Evolutionary conservation across 78 protist genomes (phyloP).

Genomic region (Polysphondylium violaceum): DNA sequence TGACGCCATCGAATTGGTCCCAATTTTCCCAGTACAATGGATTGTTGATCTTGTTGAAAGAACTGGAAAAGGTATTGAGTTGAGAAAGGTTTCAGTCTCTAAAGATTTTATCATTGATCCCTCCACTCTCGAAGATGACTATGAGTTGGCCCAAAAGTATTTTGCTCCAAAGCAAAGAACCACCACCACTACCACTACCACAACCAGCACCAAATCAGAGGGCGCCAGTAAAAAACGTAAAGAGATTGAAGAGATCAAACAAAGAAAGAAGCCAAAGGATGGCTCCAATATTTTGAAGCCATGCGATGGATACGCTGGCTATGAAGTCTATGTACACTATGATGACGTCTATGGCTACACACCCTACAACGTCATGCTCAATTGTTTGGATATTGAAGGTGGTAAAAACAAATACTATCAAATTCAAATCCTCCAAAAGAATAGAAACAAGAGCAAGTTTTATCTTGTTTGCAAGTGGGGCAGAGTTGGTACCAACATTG

Average conservation of each 20-base stretch:
- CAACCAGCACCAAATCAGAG: not conserved
- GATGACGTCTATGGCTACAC: constrained; percentile 54
- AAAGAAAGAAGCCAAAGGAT: constrained; percentile 60
- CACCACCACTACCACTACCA: constrained; percentile 20
- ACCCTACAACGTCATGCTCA: constrained; percentile 75
- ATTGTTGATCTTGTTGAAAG: constrained; percentile 34
- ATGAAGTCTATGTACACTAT: constrained; percentile 53
- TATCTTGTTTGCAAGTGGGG: constrained; percentile 56
- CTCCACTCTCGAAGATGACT: constrained; percentile 23
- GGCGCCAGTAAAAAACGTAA: constrained; percentile 13
- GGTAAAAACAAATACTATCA: constrained; percentile 73
- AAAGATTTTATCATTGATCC: constrained; percentile 17
- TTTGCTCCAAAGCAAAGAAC: constrained; percentile 8
- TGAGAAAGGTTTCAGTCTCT: constrained; percentile 28
- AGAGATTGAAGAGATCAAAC: constrained; percentile 2
- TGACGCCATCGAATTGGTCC: constrained; percentile 51
- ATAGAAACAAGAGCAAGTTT: not conserved
- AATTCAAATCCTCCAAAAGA: constrained; percentile 58
- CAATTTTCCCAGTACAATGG: constrained; percentile 50
- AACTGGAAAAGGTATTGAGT: constrained; percentile 47
- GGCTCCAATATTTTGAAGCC: constrained; percentile 55
- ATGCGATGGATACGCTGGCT: not conserved
- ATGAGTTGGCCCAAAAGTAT: not conserved
- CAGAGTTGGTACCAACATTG: constrained; percentile 57
- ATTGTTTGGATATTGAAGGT: constrained; percentile 37